A percentile compares a stretch with the other conserved stretches of the same genome.
Evolutionary conservation across 345 rosid species (phyloP).

Genomic region (Gossypium raimondii): DNA sequence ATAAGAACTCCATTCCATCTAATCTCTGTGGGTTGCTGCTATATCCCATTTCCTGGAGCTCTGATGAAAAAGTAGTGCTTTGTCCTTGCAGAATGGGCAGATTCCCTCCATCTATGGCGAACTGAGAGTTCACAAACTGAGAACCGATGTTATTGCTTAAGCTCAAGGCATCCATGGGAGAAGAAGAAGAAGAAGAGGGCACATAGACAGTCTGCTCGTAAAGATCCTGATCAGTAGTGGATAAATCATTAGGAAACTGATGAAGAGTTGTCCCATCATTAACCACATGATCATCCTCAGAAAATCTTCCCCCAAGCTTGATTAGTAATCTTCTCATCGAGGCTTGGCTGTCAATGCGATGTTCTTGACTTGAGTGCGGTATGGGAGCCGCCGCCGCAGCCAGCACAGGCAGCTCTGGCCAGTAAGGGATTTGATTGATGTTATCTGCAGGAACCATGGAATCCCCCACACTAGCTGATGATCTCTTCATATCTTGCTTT

Average conservation of each 20-base stretch:
- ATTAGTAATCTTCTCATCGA: constrained; percentile 49
- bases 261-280: constrained; percentile 8
- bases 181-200: constrained; percentile 18
- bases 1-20: constrained; percentile 47
- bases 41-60: constrained; percentile 27
- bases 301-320: constrained; percentile 60
- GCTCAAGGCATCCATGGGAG: constrained; percentile 24
- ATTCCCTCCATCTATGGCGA: constrained; percentile 17
- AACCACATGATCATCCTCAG: constrained; percentile 20
- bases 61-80: constrained; percentile 22
- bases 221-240: constrained; percentile 13
- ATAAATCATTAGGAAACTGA: constrained; percentile 22
- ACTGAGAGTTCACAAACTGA: constrained; percentile 21
- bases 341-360: constrained; percentile 34
- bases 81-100: constrained; percentile 28
- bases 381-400: constrained; percentile 31
- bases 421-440: constrained; percentile 30
- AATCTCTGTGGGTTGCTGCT: constrained; percentile 24
- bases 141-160: constrained; percentile 8
- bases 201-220: constrained; percentile 23
- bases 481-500: constrained; percentile 32
- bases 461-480: constrained; percentile 20
- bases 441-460: constrained; percentile 20
- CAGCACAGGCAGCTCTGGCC: constrained; percentile 44
- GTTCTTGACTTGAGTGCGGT: constrained; percentile 36